Percentiles rank a stretch among this genome's conserved stretches.
These are phyloP conservation scores for Pythium oligandrum DNA, from an alignment of 352 stramenopile genomes.

Conservation along the genomic window DNA sequence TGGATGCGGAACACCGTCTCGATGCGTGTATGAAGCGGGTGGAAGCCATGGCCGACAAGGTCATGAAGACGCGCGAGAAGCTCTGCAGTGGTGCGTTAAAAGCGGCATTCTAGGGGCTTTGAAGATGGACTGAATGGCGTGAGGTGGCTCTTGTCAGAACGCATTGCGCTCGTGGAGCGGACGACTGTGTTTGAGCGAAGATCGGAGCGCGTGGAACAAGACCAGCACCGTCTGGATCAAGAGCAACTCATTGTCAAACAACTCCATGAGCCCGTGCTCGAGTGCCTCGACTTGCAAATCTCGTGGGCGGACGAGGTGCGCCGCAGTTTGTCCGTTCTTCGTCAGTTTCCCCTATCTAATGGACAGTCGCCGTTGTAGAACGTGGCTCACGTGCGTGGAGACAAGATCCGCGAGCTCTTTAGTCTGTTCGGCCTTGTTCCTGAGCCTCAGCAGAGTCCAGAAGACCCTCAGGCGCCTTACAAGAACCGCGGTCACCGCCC, in stretches of 20 bases:
- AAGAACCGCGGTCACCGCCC: background rate
- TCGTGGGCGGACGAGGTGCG: slow-evolving; percentile 53
- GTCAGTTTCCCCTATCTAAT: no score
- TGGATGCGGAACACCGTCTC: slow-evolving; percentile 46
- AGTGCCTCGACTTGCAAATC: slow-evolving; percentile 66
- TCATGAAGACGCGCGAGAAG: slow-evolving; percentile 67
- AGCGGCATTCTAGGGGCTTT: background rate
- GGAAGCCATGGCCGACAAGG: slow-evolving; percentile 44
- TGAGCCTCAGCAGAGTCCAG: background rate
- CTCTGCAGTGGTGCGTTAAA: slow-evolving; percentile 43
- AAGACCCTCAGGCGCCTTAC: slow-evolving; percentile 2
- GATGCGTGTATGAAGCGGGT: slow-evolving; percentile 52
- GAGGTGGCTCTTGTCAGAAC: slow-evolving; percentile 18
- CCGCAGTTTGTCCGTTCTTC: no score
- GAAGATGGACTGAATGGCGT: no score
- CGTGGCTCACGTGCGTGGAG: slow-evolving; percentile 52
- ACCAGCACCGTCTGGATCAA: slow-evolving; percentile 34
- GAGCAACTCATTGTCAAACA: slow-evolving; percentile 25
- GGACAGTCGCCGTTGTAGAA: slow-evolving; percentile 25
- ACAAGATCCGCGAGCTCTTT: slow-evolving; percentile 70
- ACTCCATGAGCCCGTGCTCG: slow-evolving; percentile 46
- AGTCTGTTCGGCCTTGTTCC: slow-evolving; percentile 39
- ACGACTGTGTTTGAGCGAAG: slow-evolving; percentile 45
- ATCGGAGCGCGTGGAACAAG: slow-evolving; percentile 31
- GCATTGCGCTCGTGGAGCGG: slow-evolving; percentile 53